Evolutionary conservation across 2,329 filamentous ascomycete species (phyloP), one percentile per base, ranked within the genome.

Genomic region (Cercospora nicotianae): DNA sequence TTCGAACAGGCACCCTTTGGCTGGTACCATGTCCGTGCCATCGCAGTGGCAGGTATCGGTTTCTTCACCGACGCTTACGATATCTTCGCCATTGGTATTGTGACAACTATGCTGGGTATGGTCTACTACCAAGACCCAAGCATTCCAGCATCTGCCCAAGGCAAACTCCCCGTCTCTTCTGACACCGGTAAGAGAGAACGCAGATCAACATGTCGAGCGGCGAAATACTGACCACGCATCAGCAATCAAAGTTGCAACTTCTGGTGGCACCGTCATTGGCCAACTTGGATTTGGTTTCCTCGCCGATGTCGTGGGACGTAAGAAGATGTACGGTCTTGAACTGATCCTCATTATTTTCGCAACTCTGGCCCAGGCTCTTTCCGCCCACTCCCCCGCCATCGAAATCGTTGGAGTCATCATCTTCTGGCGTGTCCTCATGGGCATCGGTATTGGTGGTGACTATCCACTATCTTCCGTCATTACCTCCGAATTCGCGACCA

Each of bases 31-130:
- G 87, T 94, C 67, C 87, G 91, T 48, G 90, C 91, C 67, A 87
- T 91, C 64, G 81, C 91, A 8, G 91, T 94, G 26, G 91, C 91
- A 31, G 92, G 92, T 74, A 90, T 94, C 69, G 92, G 92, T 73
- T 95, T 96, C 87, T 95, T 95, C 81, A 94, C 92, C 16, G 92
- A 94, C 77, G 91, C 91, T 12, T 94, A 94, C 80, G 77, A 79
- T 66, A 92, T 93, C 81, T 95, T 95, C 79, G 89, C 90, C 76
- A 90, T 91, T 73, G 90, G 89, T 71, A 83, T 93, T 76, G 83
- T 90, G 70, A 91, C 90, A 30, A 85, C 87, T 70, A 93, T 94
- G 90, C 79, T 94, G 61, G 92, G 91, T 51, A 88, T 94, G 60
- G 91, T 93, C 72, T 94, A 91, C 83, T 93, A 86, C 77, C 85